phyloP scores from a whole-genome alignment of 441 rosid genomes.

The Aleurites moluccanus region DNA sequence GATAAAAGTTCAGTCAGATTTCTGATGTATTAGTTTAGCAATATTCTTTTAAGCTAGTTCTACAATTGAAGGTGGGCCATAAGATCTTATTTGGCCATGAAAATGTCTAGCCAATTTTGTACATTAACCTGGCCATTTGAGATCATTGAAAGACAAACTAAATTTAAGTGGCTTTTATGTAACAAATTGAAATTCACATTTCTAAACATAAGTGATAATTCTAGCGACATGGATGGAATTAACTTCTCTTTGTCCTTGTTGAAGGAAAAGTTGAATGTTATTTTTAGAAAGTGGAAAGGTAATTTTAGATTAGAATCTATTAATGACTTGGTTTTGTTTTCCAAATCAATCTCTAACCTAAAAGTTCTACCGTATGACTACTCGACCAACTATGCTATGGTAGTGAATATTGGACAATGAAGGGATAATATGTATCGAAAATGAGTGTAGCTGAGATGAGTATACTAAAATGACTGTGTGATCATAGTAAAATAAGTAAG shows the following conservation, averaged over 20 bases:
- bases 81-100: not conserved
- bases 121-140: not conserved
- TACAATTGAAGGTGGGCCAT: not conserved
- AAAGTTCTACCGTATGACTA: too few species aligned
- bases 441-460: too few species aligned
- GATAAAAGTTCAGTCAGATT: not conserved
- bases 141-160: not conserved
- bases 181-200: too few species aligned
- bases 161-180: too few species aligned
- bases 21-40: not conserved
- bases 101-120: not conserved
- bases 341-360: not conserved
- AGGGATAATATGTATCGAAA: too few species aligned
- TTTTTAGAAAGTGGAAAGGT: not conserved
- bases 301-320: not conserved
- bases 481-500: too few species aligned
- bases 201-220: not conserved
- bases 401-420: too few species aligned
- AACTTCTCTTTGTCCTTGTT: not conserved
- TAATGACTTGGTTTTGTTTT: not conserved
- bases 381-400: too few species aligned
- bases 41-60: not conserved
- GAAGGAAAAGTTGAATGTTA: not conserved
- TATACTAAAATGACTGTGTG: too few species aligned
- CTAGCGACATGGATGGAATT: too few species aligned